Evolutionary conservation across 352 stramenopile species (phyloP).

Genomic region (Phytopythium delawarense): DNA sequence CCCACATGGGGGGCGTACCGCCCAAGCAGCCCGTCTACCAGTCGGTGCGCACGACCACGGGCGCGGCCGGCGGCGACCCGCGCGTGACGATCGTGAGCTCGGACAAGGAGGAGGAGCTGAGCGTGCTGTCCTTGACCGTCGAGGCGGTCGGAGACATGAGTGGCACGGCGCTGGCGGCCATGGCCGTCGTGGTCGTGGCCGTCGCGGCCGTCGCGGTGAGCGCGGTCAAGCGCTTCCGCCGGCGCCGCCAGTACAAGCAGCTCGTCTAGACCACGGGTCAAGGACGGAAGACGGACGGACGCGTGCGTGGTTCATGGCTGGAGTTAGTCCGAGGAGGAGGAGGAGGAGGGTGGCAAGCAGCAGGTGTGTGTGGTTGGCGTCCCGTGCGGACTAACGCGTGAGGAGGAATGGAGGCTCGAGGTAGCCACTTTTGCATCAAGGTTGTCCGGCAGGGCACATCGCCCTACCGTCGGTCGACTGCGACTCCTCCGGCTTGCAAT

Average conservation of each 20-base stretch:
- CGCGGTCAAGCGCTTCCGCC: constrained; percentile 35
- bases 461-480: too few species aligned
- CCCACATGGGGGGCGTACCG: constrained; percentile 20
- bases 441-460: too few species aligned
- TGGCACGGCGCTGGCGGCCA: neutral
- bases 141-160: constrained; percentile 1
- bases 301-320: too few species aligned
- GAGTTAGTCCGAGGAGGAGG: neutral
- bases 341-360: too few species aligned
- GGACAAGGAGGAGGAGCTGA: neutral
- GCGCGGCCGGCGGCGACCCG: constrained; percentile 25
- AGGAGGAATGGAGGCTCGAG: too few species aligned
- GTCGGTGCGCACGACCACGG: constrained; percentile 21
- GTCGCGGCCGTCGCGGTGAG: constrained; percentile 39
- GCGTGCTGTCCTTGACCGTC: neutral
- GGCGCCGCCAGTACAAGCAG: constrained; percentile 49
- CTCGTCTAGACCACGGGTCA: constrained; percentile 24
- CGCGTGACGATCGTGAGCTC: constrained; percentile 20
- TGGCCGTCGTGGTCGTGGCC: constrained; percentile 5
- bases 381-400: too few species aligned
- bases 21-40: constrained; percentile 26
- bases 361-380: too few species aligned
- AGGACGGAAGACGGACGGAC: neutral
- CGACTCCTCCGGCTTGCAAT: neutral
- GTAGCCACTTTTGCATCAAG: too few species aligned